These are phyloP conservation scores for Candida dubliniensis DNA, from an alignment of 1,139 yeast species.

Conservation along the genomic window DNA sequence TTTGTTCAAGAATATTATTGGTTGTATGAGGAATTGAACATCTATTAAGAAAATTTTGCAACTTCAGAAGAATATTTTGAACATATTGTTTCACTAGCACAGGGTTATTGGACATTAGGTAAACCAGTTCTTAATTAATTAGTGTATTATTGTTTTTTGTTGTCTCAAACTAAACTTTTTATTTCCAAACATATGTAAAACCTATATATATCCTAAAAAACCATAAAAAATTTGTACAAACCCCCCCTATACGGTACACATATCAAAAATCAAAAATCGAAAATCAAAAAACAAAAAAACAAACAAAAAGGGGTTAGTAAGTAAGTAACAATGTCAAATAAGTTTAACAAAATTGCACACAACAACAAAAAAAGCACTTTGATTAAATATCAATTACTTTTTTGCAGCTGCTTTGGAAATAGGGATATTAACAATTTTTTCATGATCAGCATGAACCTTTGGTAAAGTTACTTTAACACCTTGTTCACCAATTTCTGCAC, in stretches of 20 bases:
- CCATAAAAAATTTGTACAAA: no score
- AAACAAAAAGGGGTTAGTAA: background rate
- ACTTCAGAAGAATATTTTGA: background rate
- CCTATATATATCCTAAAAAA: no score
- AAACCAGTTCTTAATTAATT: no score
- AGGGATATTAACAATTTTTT: slow-evolving; percentile 20
- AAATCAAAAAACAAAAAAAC: background rate
- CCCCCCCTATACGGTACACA: no score
- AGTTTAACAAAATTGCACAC: background rate
- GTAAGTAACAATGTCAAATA: background rate
- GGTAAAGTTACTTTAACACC: slow-evolving; percentile 25
- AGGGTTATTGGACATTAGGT: background rate
- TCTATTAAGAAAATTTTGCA: slow-evolving; percentile 3
- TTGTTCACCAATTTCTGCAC: slow-evolving; percentile 22
- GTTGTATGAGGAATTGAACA: background rate
- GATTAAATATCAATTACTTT: background rate
- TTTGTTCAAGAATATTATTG: background rate
- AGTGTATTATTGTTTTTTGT: no score
- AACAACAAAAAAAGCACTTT: background rate
- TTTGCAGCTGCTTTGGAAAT: slow-evolving; percentile 2
- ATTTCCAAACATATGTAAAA: no score
- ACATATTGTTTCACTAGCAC: background rate
- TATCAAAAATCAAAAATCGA: background rate
- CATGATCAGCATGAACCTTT: slow-evolving; percentile 24
- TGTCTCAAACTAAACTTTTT: no score